Percentiles rank a stretch among this genome's conserved stretches.
Evolutionary conservation across 495 filamentous ascomycete species (phyloP).

Genomic region (Cercophora sp.): DNA sequence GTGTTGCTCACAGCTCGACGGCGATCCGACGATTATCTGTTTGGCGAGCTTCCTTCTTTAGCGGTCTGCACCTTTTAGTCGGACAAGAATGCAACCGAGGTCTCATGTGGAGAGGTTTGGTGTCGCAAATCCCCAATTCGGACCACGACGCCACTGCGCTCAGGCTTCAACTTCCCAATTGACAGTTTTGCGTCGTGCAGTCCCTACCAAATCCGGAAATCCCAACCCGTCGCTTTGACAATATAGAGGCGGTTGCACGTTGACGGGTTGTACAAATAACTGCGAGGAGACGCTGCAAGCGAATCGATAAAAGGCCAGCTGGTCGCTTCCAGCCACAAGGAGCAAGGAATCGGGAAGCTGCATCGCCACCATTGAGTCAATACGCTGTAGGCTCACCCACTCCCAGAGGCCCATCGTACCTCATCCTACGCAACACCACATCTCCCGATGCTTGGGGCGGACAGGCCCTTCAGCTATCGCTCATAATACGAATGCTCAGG

Average conservation of each 20-base stretch:
- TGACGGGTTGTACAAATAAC: background rate
- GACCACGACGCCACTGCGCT: conserved; percentile 22
- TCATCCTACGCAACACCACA: background rate
- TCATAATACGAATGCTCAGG: conserved; percentile 32
- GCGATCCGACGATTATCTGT: conserved; percentile 9
- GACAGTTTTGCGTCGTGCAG: conserved; percentile 19
- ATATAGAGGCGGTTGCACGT: background rate
- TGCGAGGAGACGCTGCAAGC: background rate
- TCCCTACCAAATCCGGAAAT: conserved; percentile 14
- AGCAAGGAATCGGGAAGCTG: too few relatives aligned
- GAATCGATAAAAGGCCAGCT: conserved; percentile 7
- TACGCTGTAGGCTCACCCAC: too few relatives aligned
- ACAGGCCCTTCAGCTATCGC: conserved; percentile 9
- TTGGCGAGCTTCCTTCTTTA: background rate
- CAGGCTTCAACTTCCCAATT: conserved; percentile 26
- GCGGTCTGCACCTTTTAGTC: background rate
- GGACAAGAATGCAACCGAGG: conserved; percentile 14
- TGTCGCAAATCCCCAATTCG: conserved; percentile 31
- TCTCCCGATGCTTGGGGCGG: background rate
- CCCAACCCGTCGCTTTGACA: conserved; percentile 16
- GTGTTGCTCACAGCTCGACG: background rate
- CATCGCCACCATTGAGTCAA: too few relatives aligned
- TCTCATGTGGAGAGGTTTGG: conserved; percentile 18
- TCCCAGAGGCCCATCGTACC: background rate
- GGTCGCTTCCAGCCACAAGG: too few relatives aligned